Percentiles rank a stretch among this genome's conserved stretches.
Evolutionary conservation across 202 grass and related monocot genomes (phyloP).

Genomic region (Dendrocalamus latiflorus): DNA sequence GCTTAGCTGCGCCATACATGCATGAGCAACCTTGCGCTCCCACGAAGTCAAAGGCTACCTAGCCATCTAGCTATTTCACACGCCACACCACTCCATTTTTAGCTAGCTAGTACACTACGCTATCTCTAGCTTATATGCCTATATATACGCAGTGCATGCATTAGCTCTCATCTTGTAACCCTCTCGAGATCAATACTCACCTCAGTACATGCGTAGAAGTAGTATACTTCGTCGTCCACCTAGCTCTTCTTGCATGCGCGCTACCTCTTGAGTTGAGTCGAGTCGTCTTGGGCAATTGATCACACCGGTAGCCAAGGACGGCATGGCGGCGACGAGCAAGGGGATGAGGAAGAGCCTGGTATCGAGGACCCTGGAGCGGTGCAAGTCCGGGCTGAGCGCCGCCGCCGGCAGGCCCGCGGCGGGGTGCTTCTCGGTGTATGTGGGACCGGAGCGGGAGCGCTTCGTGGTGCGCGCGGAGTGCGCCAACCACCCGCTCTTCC

Average conservation of each 20-base stretch:
- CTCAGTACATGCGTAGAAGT: neutral
- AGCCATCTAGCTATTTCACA: neutral
- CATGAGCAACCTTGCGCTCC: no score
- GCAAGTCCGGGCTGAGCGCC: constrained; percentile 15
- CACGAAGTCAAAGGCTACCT: no score
- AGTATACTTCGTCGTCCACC: neutral
- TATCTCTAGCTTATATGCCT: no score
- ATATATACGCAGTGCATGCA: neutral
- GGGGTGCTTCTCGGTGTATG: constrained; percentile 72
- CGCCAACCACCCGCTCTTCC: constrained; percentile 61
- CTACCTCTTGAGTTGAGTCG: neutral
- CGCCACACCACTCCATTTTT: neutral
- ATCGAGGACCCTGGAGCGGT: constrained; percentile 39
- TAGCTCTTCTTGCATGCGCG: neutral
- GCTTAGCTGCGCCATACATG: no score
- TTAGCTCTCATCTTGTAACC: neutral
- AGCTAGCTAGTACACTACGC: neutral
- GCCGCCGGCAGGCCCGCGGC: neutral
- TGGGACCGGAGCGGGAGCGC: constrained; percentile 52
- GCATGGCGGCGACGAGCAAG: constrained; percentile 1
- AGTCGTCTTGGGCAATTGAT: neutral
- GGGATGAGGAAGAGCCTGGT: constrained; percentile 37
- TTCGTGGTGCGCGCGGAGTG: constrained; percentile 53
- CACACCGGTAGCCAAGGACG: neutral
- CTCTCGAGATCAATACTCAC: neutral